phyloP scores from a whole-genome alignment of 306 rosid species.

The Corylus americana region DNA sequence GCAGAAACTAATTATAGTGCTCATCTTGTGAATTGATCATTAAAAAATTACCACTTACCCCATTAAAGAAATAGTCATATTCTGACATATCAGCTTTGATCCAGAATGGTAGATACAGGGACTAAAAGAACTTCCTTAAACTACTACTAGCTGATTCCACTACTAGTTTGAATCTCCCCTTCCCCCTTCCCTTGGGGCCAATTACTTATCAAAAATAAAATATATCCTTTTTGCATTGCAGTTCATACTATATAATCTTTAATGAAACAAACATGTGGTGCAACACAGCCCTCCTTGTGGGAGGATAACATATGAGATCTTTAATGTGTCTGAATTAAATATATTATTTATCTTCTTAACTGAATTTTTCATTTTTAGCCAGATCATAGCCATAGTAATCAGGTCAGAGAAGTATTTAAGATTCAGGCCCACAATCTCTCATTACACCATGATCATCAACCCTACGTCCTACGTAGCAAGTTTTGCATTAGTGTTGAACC shows the following conservation, averaged over 20 bases:
- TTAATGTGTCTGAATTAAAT: not conserved
- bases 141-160: too few relatives aligned
- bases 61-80: not conserved
- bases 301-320: not conserved
- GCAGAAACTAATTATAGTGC: not conserved
- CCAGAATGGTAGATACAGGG: not conserved
- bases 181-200: too few relatives aligned
- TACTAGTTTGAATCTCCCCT: not conserved
- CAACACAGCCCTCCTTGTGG: not conserved
- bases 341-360: not conserved
- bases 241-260: not conserved
- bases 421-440: not conserved
- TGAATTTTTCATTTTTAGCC: not conserved
- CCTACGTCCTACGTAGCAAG: not conserved
- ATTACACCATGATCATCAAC: slow-evolving; percentile 6
- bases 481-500: slow-evolving; percentile 1
- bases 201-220: too few relatives aligned
- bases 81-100: not conserved
- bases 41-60: not conserved
- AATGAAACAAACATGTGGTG: not conserved
- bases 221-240: not conserved
- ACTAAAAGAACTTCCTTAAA: not conserved
- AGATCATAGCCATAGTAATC: slow-evolving; percentile 1
- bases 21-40: not conserved
- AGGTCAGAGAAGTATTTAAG: not conserved